Evolutionary conservation across 306 rosid genomes (phyloP).

Genomic region (Cicer bijugum): DNA sequence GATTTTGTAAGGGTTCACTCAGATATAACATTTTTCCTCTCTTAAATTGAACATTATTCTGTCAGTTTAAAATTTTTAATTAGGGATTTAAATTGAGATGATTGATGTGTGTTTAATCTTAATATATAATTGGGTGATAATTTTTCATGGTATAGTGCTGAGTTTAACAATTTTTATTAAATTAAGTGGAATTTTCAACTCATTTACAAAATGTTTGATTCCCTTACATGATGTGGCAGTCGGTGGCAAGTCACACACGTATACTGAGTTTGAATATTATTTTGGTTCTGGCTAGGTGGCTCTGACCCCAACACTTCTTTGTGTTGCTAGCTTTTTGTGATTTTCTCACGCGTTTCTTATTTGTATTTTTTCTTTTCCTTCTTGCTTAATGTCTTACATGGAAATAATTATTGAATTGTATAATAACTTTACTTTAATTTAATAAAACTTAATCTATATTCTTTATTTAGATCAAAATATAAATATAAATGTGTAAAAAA

Average conservation of each 20-base stretch:
- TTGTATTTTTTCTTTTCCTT: neutral
- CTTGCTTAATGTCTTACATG: neutral
- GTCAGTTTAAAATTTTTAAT: no score
- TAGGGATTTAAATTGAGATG: neutral
- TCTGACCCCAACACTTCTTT: conserved; percentile 35
- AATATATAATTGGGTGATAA: no score
- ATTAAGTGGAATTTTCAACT: conserved; percentile 6
- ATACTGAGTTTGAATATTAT: conserved; percentile 23
- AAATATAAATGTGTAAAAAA: no score
- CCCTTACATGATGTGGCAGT: neutral
- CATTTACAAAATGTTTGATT: conserved; percentile 21
- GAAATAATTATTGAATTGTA: neutral
- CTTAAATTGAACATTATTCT: no score
- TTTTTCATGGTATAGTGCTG: no score
- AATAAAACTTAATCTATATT: no score
- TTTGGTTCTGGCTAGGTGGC: conserved; percentile 29
- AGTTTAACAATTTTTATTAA: no score
- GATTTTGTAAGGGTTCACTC: neutral
- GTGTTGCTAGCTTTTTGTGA: neutral
- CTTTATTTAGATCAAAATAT: no score
- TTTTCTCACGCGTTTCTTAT: conserved; percentile 24
- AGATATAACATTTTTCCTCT: no score
- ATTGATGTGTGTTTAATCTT: no score
- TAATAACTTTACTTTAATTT: no score
- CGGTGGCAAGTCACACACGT: neutral